Base-by-base conservation (phyloP, 1,284 basidiomycete genomes). In the Cystobasidium sp. region DNA sequence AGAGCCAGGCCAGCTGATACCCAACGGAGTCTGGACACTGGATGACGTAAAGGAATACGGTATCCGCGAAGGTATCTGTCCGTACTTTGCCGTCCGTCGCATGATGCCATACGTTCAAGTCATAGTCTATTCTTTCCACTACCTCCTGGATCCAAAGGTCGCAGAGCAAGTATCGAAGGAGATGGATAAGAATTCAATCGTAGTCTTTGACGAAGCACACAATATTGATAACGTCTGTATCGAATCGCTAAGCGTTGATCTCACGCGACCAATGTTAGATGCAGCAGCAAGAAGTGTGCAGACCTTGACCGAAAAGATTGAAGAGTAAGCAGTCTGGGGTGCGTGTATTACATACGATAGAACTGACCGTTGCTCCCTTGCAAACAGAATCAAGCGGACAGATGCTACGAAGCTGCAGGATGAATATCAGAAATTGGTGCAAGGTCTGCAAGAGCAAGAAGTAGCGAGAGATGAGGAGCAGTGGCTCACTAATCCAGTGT, bases 181-280 rank as follows among this genome's bases (percentile, higher is more conserved):
- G 82, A 87, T 99, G 84, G 93, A 92, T 43, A 98, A 98, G 79
- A 97, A 99, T 81, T 90, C 94, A 55, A 99, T 99, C 74, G 95
- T 99, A 58, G 95, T 99, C 0, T 99, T 99, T 80, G 97, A 99
- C 81, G 97, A 99, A 83, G 97, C 97, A 8, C 97, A 99, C 84
- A 99, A 99, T 82, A 99, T 99, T 74, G 96, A 99, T 82, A 99
- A 99, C 82, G 97, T 99, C 68, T 99, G 97, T 83, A 97, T 99
- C 82, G 97, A 99, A 81, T 97, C 96, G 0, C 85, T 99, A 56
- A 97, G 94, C 76, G 97, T 99, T 79, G 97, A 99, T 81, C 85
- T 99, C 62, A 99, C 96, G n/a, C 86, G 97, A 49, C 97, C 97
- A 0, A 99, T 99, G 93, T 86, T 99, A 39, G 97, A 99, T 80